Percentiles rank a stretch among this genome's conserved stretches.
phyloP scores from a whole-genome alignment of 2,329 filamentous ascomycete species.

The Pseudogymnoascus sp. region DNA sequence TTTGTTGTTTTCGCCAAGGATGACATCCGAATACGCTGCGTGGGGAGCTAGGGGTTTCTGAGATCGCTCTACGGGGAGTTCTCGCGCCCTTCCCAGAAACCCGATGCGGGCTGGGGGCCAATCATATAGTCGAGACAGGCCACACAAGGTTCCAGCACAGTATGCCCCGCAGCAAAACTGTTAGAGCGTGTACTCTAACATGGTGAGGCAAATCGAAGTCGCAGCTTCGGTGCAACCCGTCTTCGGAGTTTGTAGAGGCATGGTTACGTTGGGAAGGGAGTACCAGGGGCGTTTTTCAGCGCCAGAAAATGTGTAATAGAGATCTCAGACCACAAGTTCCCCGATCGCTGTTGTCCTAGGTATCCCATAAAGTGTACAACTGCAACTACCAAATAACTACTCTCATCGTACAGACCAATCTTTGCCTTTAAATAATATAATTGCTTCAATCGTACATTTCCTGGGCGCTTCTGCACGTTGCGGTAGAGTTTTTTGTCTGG shows the following conservation, averaged over 20 bases:
- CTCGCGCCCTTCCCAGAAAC: slow-evolving; percentile 1
- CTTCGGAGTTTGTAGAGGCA: neutral
- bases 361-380: neutral
- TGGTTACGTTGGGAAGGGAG: neutral
- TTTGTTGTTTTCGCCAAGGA: slow-evolving; percentile 5
- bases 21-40: slow-evolving; percentile 2
- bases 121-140: neutral
- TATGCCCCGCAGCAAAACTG: neutral
- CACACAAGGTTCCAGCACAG: neutral
- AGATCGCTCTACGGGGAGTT: neutral
- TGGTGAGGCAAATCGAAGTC: neutral
- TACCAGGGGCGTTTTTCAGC: neutral
- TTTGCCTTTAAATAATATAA: neutral
- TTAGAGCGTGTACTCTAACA: neutral
- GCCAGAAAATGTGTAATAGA: neutral
- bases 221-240: neutral
- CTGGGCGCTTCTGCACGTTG: neutral
- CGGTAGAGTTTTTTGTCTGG: neutral
- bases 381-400: neutral
- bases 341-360: neutral
- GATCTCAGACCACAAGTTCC: neutral
- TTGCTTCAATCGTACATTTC: neutral
- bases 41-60: neutral
- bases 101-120: neutral
- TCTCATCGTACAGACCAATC: neutral